A percentile compares a stretch with the other conserved stretches of the same genome.
phyloP scores from a whole-genome alignment of 2,329 filamentous ascomycete species.

The Ophiostoma australiae region DNA sequence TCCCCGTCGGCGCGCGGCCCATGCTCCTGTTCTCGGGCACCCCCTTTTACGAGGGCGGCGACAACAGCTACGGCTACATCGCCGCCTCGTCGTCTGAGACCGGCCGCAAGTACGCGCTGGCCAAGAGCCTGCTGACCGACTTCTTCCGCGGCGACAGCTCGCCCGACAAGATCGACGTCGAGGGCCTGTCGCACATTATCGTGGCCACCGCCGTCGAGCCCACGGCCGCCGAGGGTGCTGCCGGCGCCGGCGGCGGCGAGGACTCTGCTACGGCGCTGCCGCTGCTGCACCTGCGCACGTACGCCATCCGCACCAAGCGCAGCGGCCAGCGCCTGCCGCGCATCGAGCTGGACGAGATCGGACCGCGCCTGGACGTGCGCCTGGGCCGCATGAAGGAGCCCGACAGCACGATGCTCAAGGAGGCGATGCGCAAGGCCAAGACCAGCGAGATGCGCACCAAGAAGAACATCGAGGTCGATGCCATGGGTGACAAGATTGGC shows the following conservation, averaged over 20 bases:
- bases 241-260: slow-evolving; percentile 1
- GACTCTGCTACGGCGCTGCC: slow-evolving; percentile 42
- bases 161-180: slow-evolving; percentile 80
- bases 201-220: slow-evolving; percentile 69
- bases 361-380: slow-evolving; percentile 86
- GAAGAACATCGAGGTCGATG: slow-evolving; percentile 92
- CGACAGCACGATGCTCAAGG: slow-evolving; percentile 75
- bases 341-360: slow-evolving; percentile 43
- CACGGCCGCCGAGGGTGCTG: slow-evolving; percentile 30
- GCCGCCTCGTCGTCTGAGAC: slow-evolving; percentile 42
- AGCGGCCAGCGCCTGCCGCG: slow-evolving; percentile 81
- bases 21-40: slow-evolving; percentile 78
- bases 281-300: slow-evolving; percentile 66
- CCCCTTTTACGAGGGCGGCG: slow-evolving; percentile 57
- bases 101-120: slow-evolving; percentile 59
- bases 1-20: slow-evolving; percentile 77
- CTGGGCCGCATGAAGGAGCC: slow-evolving; percentile 76
- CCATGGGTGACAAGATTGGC: slow-evolving; percentile 93
- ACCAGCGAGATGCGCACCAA: slow-evolving; percentile 71
- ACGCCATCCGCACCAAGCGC: slow-evolving; percentile 79
- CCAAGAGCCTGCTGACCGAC: slow-evolving; percentile 83
- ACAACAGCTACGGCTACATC: slow-evolving; percentile 56
- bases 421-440: slow-evolving; percentile 82
- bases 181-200: slow-evolving; percentile 88
- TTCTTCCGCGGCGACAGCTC: slow-evolving; percentile 79